Percentiles rank a stretch among this genome's conserved stretches.
These are phyloP conservation scores for Phoma herbarum DNA, from an alignment of 2,329 filamentous ascomycete species.

Conservation along the genomic window DNA sequence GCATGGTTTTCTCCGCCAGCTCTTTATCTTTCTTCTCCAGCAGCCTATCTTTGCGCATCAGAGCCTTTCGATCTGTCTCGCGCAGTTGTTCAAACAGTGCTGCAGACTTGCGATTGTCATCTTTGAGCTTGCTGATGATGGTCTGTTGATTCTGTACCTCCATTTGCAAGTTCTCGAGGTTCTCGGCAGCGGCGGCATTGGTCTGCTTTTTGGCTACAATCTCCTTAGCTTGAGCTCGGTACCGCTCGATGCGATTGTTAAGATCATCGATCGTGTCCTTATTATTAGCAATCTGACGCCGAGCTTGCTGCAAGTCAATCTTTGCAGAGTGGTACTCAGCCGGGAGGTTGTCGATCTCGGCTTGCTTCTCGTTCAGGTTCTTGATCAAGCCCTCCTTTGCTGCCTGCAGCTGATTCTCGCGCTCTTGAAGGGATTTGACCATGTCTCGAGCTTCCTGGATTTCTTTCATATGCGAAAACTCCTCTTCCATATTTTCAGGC, in stretches of 20 bases:
- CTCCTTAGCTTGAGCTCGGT: constrained; percentile 21
- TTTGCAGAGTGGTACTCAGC: constrained; percentile 24
- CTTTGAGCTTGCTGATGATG: constrained; percentile 20
- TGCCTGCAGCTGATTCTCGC: constrained; percentile 21
- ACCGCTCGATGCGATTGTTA: constrained; percentile 22
- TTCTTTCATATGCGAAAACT: constrained; percentile 22
- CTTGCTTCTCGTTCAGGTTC: constrained; percentile 26
- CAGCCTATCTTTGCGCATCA: constrained; percentile 4
- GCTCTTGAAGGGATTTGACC: constrained; percentile 27
- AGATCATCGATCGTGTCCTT: constrained; percentile 21
- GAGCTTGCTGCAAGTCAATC: constrained; percentile 31
- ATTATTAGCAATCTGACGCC: constrained; percentile 22
- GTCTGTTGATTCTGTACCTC: constrained; percentile 18
- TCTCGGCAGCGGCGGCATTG: constrained; percentile 8
- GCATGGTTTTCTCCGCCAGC: background rate
- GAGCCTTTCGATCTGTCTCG: constrained; percentile 1
- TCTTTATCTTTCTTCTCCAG: constrained; percentile 5
- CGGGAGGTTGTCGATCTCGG: constrained; percentile 26
- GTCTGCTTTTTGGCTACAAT: constrained; percentile 11
- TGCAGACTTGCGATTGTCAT: constrained; percentile 21
- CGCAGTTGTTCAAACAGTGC: constrained; percentile 6
- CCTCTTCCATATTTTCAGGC: constrained; percentile 21
- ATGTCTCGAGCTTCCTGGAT: constrained; percentile 28
- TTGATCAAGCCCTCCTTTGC: constrained; percentile 17
- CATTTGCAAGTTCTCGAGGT: constrained; percentile 23